Evolutionary conservation across 1,284 basidiomycete genomes (phyloP).

Genomic region (Cystobasidium slooffiae): DNA sequence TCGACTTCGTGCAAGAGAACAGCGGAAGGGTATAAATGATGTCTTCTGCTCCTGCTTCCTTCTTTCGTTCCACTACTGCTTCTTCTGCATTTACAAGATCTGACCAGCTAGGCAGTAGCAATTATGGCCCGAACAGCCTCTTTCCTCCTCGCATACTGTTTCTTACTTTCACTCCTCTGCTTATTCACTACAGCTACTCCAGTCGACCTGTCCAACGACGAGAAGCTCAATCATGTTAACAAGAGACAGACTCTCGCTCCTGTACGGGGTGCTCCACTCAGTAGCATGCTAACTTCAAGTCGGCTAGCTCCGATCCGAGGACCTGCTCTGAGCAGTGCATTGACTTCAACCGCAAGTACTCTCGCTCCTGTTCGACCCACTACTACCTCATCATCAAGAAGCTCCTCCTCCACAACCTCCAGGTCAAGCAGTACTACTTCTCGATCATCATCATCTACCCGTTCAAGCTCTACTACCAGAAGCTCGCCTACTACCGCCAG

Average conservation of each 20-base stretch:
- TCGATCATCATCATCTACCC: neutral
- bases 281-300: neutral
- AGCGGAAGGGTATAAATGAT: no score
- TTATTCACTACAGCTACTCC: constrained; percentile 1
- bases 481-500: neutral
- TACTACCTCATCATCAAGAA: neutral
- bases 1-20: no score
- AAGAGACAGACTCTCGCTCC: constrained; percentile 14
- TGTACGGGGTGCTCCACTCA: neutral
- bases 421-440: neutral
- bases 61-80: neutral
- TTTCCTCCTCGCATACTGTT: neutral
- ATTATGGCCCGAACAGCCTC: neutral
- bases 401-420: neutral
- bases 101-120: no score
- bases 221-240: neutral
- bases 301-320: constrained; percentile 2
- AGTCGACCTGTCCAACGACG: constrained; percentile 2
- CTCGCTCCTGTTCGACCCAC: neutral
- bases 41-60: neutral
- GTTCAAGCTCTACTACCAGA: neutral
- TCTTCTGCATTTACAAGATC: neutral
- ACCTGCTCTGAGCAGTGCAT: neutral
- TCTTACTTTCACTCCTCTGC: constrained; percentile 1
- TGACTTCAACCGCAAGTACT: neutral